Conservation (phyloP, 1,139 yeast genomes). For the Suhomyces atakaporum region DNA sequence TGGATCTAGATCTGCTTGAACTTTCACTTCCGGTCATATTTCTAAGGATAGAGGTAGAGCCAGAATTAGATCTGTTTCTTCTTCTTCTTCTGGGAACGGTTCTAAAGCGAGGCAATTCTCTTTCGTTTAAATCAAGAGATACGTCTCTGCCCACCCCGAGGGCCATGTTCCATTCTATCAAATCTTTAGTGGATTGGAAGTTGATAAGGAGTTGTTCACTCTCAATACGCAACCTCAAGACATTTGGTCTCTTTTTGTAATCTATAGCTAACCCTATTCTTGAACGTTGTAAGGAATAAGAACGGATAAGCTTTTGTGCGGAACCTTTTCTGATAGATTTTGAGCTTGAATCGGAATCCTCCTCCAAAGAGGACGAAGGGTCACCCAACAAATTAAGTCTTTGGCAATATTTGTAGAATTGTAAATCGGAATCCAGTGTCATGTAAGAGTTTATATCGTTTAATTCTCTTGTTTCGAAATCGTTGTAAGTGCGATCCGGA, state of each 20-base stretch:
- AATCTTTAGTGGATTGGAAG: constrained; percentile 54
- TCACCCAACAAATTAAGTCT: constrained; percentile 22
- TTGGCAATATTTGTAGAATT: constrained; percentile 36
- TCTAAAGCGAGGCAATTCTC: constrained; percentile 67
- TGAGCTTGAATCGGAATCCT: constrained; percentile 10
- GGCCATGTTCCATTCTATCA: constrained; percentile 67
- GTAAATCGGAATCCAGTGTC: constrained; percentile 41
- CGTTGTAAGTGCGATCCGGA: constrained; percentile 18
- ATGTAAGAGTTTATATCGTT: constrained; percentile 25
- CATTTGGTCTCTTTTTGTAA: constrained; percentile 60
- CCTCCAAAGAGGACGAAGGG: constrained; percentile 5
- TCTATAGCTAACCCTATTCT: constrained; percentile 70
- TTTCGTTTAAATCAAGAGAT: constrained; percentile 56
- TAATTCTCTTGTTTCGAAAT: constrained; percentile 16
- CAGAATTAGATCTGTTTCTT: constrained; percentile 4
- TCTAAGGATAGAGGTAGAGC: constrained; percentile 3
- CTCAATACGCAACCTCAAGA: constrained; percentile 63
- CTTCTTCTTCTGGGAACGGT: constrained; percentile 70
- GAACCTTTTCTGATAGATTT: constrained; percentile 4
- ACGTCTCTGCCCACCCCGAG: constrained; percentile 64
- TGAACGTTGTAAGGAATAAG: constrained; percentile 72
- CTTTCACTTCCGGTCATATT: constrained; percentile 1
- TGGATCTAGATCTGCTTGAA: constrained; percentile 20
- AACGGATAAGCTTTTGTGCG: constrained; percentile 26
- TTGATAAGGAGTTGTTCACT: constrained; percentile 65